Percentiles rank a stretch among this genome's conserved stretches.
Evolutionary conservation across 2,329 filamentous ascomycete genomes (phyloP).

Genomic region (Elsinoe fawcettii): DNA sequence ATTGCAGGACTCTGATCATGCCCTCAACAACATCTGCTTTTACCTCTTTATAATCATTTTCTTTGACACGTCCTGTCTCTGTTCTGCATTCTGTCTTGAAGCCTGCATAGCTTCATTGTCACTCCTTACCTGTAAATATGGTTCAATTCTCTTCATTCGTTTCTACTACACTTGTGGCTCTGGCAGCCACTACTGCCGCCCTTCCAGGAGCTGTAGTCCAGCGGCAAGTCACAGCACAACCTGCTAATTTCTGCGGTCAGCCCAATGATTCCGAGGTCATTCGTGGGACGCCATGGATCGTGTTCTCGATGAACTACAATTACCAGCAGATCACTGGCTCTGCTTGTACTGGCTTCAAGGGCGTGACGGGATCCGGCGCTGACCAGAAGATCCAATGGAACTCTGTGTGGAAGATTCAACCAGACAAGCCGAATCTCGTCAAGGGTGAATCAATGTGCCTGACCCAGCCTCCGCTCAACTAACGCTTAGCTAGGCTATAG

Average conservation of each 20-base stretch:
- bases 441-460: conserved; percentile 20
- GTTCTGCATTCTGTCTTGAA: not conserved
- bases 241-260: conserved; percentile 12
- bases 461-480: conserved; percentile 21
- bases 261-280: conserved; percentile 28
- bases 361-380: conserved; percentile 24
- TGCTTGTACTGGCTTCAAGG: conserved; percentile 35
- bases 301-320: conserved; percentile 42
- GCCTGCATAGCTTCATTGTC: not conserved
- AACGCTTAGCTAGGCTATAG: conserved; percentile 30
- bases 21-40: not conserved
- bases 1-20: not conserved
- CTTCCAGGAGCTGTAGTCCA: not conserved
- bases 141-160: not conserved
- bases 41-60: not conserved
- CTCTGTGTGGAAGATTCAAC: conserved; percentile 34
- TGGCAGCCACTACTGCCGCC: conserved; percentile 1
- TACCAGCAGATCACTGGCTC: conserved; percentile 33
- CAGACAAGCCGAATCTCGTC: conserved; percentile 4
- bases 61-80: not conserved
- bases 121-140: not conserved
- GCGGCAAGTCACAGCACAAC: not conserved
- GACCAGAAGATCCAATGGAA: conserved; percentile 34
- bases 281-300: conserved; percentile 37
- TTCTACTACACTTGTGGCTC: not conserved